Conservation (phyloP, 495 filamentous ascomycete genomes). For the Penicillium bovifimosum region DNA sequence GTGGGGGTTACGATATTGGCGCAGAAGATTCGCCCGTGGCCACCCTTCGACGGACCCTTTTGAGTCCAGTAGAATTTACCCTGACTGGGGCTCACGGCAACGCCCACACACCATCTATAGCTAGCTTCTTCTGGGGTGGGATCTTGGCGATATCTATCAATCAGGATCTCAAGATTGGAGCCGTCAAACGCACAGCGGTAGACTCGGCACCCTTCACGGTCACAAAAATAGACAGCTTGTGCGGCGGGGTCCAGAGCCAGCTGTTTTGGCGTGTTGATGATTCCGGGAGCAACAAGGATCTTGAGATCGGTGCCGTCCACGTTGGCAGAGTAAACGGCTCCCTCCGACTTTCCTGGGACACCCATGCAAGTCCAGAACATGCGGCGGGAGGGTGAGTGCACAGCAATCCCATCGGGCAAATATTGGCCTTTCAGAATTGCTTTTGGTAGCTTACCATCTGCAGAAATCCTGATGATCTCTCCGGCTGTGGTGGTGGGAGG, state of each 20-base stretch:
- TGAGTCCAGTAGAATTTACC: slow-evolving; percentile 54
- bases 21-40: slow-evolving; percentile 43
- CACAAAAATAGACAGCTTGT: slow-evolving; percentile 44
- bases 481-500: slow-evolving; percentile 14
- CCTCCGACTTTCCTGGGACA: slow-evolving; percentile 33
- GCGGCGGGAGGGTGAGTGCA: slow-evolving; percentile 25
- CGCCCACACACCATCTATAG: slow-evolving; percentile 30
- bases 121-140: slow-evolving; percentile 9
- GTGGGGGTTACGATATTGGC: slow-evolving; percentile 33
- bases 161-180: slow-evolving; percentile 34
- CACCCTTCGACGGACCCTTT: slow-evolving; percentile 47
- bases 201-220: slow-evolving; percentile 49
- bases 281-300: slow-evolving; percentile 30
- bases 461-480: slow-evolving; percentile 17
- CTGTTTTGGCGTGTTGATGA: slow-evolving; percentile 50
- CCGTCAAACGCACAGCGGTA: slow-evolving; percentile 43
- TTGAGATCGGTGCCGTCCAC: slow-evolving; percentile 34
- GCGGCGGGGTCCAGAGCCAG: slow-evolving; percentile 28
- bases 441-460: slow-evolving; percentile 11
- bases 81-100: slow-evolving; percentile 20
- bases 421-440: slow-evolving; percentile 24
- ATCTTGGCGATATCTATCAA: slow-evolving; percentile 24
- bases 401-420: slow-evolving; percentile 43
- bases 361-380: slow-evolving; percentile 54
- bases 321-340: slow-evolving; percentile 35